Conservation (phyloP, 2,329 filamentous ascomycete genomes). For the Xylaria sp. region DNA sequence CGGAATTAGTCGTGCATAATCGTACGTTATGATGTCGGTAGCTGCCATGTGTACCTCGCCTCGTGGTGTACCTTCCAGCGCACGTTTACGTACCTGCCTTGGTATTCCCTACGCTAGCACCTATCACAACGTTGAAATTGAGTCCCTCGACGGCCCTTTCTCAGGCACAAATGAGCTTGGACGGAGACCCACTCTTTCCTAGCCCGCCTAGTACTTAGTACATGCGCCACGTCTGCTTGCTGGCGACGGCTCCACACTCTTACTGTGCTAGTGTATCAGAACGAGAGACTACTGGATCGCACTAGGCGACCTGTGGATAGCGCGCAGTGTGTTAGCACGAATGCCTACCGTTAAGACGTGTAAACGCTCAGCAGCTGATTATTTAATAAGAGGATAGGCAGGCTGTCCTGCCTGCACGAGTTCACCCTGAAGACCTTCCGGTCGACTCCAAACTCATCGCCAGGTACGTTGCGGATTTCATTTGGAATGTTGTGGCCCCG, state of each 20-base stretch:
- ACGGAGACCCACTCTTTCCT: not conserved
- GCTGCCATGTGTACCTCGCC: too few species aligned
- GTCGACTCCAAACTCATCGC: too few species aligned
- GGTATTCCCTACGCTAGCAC: not conserved
- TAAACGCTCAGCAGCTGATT: too few species aligned
- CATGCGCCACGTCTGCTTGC: not conserved
- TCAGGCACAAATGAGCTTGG: not conserved
- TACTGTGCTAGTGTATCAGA: not conserved
- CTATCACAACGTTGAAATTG: not conserved
- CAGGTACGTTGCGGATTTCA: too few species aligned
- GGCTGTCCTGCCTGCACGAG: not conserved
- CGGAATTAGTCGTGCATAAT: too few species aligned
- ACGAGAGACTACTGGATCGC: not conserved
- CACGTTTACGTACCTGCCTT: not conserved
- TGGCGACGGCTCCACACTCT: not conserved
- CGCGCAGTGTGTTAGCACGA: not conserved
- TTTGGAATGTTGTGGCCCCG: too few species aligned
- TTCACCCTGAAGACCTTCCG: not conserved
- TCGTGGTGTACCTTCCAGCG: too few species aligned
- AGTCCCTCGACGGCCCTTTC: not conserved
- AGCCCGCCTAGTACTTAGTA: not conserved
- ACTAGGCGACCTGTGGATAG: not conserved
- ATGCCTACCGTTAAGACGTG: not conserved
- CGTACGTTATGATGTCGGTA: too few species aligned
- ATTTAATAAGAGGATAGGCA: not conserved